Evolutionary conservation across 768 basidiomycete genomes (phyloP), one percentile per base, ranked within the genome.

Genomic region (Russula foetens): DNA sequence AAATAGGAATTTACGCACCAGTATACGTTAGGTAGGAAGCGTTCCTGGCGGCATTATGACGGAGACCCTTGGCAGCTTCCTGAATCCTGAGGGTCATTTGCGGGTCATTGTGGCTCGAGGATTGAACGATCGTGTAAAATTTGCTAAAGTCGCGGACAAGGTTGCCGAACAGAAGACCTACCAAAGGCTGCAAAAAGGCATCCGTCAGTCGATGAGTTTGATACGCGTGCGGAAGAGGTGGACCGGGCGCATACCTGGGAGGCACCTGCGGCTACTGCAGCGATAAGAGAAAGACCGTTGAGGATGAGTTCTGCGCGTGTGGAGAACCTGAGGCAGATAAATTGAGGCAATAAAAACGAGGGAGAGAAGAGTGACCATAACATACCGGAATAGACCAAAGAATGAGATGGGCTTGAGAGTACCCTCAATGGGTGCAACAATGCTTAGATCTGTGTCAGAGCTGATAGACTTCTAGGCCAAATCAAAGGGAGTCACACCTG

Each of bases 121-220:
- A n/a, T 1, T 64, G 59, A 35, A 77, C 26, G 11, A 72, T 63
- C 0, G 17, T 55, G 9, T 71, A 69, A 65, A 90, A 90, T n/a
- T 66, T 53, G 66, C 90, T 83, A 71, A 90, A 90, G 31, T 77
- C 72, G 66, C 88, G 79, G 0, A 85, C 85, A 48, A 92, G 80
- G 58, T 82, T 82, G 39, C 90, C 93, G 69, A 96, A 95, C 35
- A 95, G 76, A 47, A 95, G 74, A 59, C 81, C 82, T 86, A 90
- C 85, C 41, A 88, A 74, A 7, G 85, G 86, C 83, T 87, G n/a
- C 53, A 2, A 1, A 6, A n/a, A 38, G 11, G 26, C 14, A 26
- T 0, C 19, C 23, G 33, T 54, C 3, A 49, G 47, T n/a, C n/a
- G n/a, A n/a, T 4, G 4, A 6, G 1, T 12, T 24, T 24, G 29